phyloP scores from a whole-genome alignment of 306 rosid species.

The Vigna mungo region DNA sequence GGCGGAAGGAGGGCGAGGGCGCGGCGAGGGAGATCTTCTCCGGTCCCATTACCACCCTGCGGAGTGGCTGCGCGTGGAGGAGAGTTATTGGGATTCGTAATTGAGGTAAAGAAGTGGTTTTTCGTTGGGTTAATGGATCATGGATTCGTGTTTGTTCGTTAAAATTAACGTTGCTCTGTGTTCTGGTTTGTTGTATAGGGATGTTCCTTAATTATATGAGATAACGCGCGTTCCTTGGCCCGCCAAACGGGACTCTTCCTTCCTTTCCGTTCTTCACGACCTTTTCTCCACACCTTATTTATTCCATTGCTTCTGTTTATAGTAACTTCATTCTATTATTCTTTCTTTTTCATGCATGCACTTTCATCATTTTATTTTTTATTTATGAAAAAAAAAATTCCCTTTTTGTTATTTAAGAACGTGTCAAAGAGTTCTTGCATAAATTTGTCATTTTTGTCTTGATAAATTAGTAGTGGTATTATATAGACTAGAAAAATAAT shows the following conservation, averaged over 20 bases:
- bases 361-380: no score
- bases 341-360: neutral
- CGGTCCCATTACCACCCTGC: constrained; percentile 34
- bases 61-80: neutral
- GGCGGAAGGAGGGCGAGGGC: constrained; percentile 59
- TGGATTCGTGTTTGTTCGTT: neutral
- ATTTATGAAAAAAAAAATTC: neutral
- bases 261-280: constrained; percentile 23
- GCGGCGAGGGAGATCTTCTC: neutral
- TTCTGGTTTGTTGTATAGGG: no score
- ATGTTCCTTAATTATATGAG: constrained; percentile 37
- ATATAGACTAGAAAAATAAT: neutral
- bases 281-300: neutral
- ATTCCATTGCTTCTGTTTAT: no score
- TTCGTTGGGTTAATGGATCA: neutral
- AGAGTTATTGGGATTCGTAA: neutral
- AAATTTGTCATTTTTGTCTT: neutral
- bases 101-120: neutral
- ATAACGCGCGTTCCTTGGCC: constrained; percentile 45
- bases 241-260: constrained; percentile 40
- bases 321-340: no score
- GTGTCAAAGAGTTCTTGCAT: neutral
- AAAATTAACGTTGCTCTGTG: neutral
- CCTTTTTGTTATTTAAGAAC: neutral
- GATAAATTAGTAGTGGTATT: neutral